Percentiles rank a stretch among this genome's conserved stretches.
phyloP scores from a whole-genome alignment of 2,329 filamentous ascomycete species.

The Esteya vermicola region DNA sequence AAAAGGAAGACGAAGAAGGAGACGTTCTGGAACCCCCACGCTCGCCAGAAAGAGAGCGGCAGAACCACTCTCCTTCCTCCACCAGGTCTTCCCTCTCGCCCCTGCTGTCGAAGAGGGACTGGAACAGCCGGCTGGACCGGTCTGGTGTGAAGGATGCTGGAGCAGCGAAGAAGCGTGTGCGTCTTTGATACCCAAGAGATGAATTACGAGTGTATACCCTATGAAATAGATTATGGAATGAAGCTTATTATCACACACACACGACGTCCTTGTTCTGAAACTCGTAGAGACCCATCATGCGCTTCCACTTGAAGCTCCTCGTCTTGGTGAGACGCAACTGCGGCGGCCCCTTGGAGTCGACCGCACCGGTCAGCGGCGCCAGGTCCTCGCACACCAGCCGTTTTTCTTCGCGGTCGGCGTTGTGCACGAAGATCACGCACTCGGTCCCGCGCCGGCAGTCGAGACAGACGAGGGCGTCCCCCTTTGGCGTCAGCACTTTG shows the following conservation, averaged over 20 bases:
- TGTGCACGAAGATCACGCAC: neutral
- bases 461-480: conserved; percentile 2
- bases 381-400: conserved; percentile 1
- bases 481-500: conserved; percentile 5
- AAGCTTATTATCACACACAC: neutral
- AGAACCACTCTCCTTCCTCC: too few relatives aligned
- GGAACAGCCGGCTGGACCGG: too few relatives aligned
- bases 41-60: too few relatives aligned
- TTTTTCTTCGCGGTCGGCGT: conserved; percentile 2
- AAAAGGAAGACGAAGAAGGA: too few relatives aligned
- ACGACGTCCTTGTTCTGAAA: neutral
- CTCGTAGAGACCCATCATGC: neutral
- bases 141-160: too few relatives aligned
- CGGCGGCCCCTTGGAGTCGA: neutral
- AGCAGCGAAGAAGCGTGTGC: too few relatives aligned
- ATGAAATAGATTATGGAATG: neutral
- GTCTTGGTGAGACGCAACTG: neutral
- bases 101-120: too few relatives aligned
- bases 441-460: neutral
- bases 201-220: too few relatives aligned
- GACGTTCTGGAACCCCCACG: too few relatives aligned
- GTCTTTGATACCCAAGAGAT: too few relatives aligned
- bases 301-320: neutral
- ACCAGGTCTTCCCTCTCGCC: too few relatives aligned
- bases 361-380: neutral